These are phyloP conservation scores for Fusarium secorum DNA, from an alignment of 2,329 filamentous ascomycete genomes.

Conservation along the genomic window DNA sequence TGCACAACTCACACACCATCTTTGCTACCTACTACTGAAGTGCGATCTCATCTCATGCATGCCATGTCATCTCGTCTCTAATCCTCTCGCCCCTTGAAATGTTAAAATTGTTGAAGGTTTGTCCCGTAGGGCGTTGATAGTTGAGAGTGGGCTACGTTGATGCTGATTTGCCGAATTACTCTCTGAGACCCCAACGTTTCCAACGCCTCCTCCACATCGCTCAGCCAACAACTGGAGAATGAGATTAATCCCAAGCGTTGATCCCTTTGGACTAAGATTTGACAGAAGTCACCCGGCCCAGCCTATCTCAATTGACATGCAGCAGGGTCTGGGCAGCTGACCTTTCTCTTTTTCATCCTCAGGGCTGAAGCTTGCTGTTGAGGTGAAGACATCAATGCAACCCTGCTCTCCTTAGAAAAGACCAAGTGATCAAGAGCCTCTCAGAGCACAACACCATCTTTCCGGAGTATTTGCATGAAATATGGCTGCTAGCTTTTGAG, in stretches of 20 bases:
- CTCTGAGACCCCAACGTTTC: constrained; percentile 38
- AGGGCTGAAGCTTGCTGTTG: constrained; percentile 25
- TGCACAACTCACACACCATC: constrained; percentile 9
- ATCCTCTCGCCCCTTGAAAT: background rate
- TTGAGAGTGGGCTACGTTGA: constrained; percentile 6
- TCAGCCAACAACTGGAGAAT: constrained; percentile 30
- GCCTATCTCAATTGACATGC: constrained; percentile 16
- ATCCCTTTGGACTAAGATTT: constrained; percentile 5
- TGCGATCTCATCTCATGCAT: background rate
- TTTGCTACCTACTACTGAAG: background rate
- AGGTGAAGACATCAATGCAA: constrained; percentile 15
- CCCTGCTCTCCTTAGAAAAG: background rate
- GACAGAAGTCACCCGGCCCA: constrained; percentile 14
- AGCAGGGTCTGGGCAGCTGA: constrained; percentile 30
- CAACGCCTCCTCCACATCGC: constrained; percentile 39
- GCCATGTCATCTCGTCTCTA: constrained; percentile 3
- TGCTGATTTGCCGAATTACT: constrained; percentile 29
- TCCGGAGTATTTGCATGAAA: background rate
- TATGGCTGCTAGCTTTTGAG: constrained; percentile 14
- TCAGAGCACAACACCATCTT: constrained; percentile 1
- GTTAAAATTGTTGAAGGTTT: background rate
- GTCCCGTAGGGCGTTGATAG: background rate
- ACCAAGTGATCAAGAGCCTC: constrained; percentile 16
- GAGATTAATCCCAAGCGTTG: constrained; percentile 15
- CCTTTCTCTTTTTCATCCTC: constrained; percentile 22